A percentile compares a stretch with the other conserved stretches of the same genome.
phyloP scores from a whole-genome alignment of 140 eudicot species.

The Ambrosia hybrid region DNA sequence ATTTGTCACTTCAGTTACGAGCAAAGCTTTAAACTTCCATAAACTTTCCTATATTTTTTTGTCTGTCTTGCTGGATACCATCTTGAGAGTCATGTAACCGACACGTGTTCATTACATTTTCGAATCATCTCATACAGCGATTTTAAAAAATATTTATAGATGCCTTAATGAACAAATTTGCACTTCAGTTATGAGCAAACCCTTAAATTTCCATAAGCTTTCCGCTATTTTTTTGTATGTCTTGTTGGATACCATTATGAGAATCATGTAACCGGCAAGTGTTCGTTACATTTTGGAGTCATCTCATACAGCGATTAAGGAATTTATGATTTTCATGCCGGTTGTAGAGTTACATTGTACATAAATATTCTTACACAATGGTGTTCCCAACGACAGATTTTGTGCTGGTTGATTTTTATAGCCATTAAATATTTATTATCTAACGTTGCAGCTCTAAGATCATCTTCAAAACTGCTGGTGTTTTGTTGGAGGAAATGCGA shows the following conservation, averaged over 20 bases:
- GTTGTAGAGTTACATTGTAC: neutral
- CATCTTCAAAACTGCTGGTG: constrained; percentile 98
- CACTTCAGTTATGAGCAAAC: neutral
- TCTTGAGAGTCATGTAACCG: neutral
- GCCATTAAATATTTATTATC: neutral
- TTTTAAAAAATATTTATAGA: no score
- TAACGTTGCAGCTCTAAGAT: constrained; percentile 71
- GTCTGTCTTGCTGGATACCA: neutral
- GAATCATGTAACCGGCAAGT: neutral
- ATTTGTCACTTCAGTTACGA: neutral
- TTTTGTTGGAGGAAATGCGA: constrained; percentile 93
- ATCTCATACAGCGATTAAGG: neutral
- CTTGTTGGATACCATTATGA: neutral
- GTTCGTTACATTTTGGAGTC: no score
- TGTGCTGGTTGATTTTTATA: constrained; percentile 7
- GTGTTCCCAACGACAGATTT: neutral
- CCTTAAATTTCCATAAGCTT: no score
- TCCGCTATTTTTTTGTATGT: no score
- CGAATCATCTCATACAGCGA: neutral
- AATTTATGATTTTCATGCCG: neutral
- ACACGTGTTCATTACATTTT: neutral
- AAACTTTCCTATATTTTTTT: neutral
- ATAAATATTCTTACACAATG: neutral
- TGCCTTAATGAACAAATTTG: no score
- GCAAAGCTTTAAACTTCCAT: neutral